Conservation (phyloP, 805 yeast species). For the Suhomyces canberraensis region DNA sequence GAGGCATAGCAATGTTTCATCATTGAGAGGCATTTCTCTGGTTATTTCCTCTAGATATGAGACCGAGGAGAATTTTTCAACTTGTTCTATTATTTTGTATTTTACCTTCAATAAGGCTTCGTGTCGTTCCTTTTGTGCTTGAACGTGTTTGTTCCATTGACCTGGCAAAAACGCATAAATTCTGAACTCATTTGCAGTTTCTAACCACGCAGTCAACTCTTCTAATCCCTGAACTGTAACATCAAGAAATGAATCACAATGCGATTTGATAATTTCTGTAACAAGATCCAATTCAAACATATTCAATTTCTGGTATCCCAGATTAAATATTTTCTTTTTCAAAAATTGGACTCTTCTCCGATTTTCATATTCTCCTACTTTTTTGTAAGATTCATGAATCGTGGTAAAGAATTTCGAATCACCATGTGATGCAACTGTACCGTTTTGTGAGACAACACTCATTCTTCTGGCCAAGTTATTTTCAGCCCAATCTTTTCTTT, state of each 20-base stretch:
- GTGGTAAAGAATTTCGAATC: conserved; percentile 24
- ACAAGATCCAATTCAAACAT: conserved; percentile 25
- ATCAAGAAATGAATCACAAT: conserved; percentile 16
- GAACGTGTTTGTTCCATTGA: conserved; percentile 7
- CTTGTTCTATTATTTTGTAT: conserved; percentile 6
- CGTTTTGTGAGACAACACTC: conserved; percentile 3
- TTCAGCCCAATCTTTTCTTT: conserved; percentile 20
- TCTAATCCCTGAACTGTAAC: conserved; percentile 16
- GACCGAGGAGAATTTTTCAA: conserved; percentile 9
- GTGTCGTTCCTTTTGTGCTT: conserved; percentile 15
- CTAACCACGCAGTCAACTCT: conserved; percentile 22
- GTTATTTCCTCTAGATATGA: conserved; percentile 5
- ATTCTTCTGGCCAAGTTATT: conserved; percentile 10
- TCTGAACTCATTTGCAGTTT: conserved; percentile 28
- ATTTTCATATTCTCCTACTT: conserved; percentile 28
- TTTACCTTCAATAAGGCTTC: conserved; percentile 12
- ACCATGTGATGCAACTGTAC: conserved; percentile 7
- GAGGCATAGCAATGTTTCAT: conserved; percentile 23
- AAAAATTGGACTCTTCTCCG: conserved; percentile 16
- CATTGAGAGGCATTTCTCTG: conserved; percentile 11
- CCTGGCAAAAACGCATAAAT: conserved; percentile 16
- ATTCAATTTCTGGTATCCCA: conserved; percentile 12
- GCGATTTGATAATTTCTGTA: conserved; percentile 16
- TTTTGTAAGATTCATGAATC: conserved; percentile 25
- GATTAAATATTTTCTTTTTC: conserved; percentile 14